Evolutionary conservation across 169 alveolate species (phyloP), one percentile per base, ranked within the genome.

Genomic region (Miamiensis avidus): DNA sequence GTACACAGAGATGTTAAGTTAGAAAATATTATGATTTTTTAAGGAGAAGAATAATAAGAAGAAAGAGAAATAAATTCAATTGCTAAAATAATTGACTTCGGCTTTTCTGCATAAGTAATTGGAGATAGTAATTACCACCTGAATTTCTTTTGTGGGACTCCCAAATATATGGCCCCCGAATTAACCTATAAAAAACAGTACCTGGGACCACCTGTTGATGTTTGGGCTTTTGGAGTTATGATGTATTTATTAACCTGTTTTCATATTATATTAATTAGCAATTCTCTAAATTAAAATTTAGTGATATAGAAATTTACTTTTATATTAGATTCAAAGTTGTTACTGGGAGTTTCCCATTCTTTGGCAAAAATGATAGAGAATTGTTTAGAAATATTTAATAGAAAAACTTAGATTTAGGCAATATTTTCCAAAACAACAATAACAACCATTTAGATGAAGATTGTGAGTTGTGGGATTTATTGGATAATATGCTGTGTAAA

Each of bases 201-300:
- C 74, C 81, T 31, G 69, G 95, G 93, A 34, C 87, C 82, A 1
- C 91, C 92, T 11, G 89, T 87, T 0, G 97, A 93, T 85, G 84
- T 93, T 6, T 93, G 97, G 97, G 94, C 97, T 16, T 81, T 86
- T 64, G 97, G 97, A 11, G 91, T 93, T 16, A 76, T 93, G n/a
- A 65, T 89, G 27, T 93, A 87, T 77, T 87, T 85, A 25, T 49
- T 11, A 49, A 49, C 4, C 4, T 11, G 20, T 49, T 49, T 49
- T 11, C 4, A 49, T 20, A 49, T n/a, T n/a, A n/a, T n/a, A n/a
- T n/a, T n/a, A n/a, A n/a, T n/a, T n/a, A n/a, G n/a, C n/a, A n/a
- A n/a, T n/a, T n/a, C n/a, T n/a, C n/a, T 11, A 49, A 49, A 49
- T 11, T 49, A 49, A 49, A 11, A 11, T 11, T 49, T 11, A 49